A percentile compares a stretch with the other conserved stretches of the same genome.
phyloP scores from a whole-genome alignment of 2,329 filamentous ascomycete genomes.

The Juglanconis sp. region DNA sequence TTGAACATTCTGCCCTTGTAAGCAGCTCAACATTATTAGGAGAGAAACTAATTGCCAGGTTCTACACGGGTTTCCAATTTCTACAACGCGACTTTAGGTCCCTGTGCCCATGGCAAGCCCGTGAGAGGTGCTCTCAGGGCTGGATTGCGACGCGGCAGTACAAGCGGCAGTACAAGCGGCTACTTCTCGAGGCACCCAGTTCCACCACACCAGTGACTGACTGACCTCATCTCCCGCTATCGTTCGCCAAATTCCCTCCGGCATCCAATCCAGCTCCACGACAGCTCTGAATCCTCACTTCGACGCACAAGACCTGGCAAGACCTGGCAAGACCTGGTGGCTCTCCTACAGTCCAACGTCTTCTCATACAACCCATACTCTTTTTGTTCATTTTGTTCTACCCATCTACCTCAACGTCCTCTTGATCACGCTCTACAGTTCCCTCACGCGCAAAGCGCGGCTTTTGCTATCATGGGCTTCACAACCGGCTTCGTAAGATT shows the following conservation, averaged over 20 bases:
- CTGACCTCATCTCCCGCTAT: conserved; percentile 13
- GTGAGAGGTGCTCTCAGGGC: background rate
- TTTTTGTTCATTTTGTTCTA: background rate
- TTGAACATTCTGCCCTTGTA: too few species aligned
- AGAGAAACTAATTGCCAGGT: too few species aligned
- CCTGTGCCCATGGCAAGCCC: too few species aligned
- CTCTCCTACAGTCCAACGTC: background rate
- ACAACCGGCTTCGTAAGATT: conserved; percentile 67
- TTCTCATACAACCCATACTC: background rate
- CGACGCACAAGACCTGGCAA: background rate
- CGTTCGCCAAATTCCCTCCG: background rate
- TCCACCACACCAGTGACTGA: background rate
- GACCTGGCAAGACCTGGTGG: background rate
- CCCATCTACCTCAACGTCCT: background rate
- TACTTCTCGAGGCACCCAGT: background rate
- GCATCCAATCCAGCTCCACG: background rate
- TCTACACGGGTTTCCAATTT: too few species aligned
- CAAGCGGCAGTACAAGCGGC: background rate
- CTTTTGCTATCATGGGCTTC: conserved; percentile 61
- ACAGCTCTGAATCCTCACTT: background rate
- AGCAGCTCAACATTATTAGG: too few species aligned
- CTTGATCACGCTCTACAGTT: conserved; percentile 23
- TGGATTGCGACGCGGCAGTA: background rate
- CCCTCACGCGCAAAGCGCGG: conserved; percentile 8
- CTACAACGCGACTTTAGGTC: too few species aligned